Evolutionary conservation across 2,329 filamentous ascomycete genomes (phyloP).

Genomic region (Cadophora sp.): DNA sequence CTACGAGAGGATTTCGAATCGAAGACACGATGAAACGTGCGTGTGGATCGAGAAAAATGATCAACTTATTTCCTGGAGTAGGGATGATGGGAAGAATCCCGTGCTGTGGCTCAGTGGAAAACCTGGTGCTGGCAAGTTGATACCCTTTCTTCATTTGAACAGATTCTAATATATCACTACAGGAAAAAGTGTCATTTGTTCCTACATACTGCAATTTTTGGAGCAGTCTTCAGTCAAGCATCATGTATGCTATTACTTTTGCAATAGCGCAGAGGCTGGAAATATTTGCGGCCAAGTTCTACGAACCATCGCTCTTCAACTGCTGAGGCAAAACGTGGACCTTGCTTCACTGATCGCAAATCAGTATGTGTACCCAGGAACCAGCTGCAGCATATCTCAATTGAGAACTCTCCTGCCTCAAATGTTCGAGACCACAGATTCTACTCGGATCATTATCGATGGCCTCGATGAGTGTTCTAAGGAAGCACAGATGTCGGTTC

Average conservation of each 20-base stretch:
- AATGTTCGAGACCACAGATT: conserved; percentile 6
- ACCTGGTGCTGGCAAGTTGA: not conserved
- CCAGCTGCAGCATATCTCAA: conserved; percentile 22
- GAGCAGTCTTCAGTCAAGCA: not conserved
- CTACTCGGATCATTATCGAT: conserved; percentile 25
- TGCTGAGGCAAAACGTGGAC: conserved; percentile 20
- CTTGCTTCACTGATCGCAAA: conserved; percentile 22
- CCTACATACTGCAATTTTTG: not conserved
- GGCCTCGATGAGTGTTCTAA: conserved; percentile 21
- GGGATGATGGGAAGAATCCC: not conserved
- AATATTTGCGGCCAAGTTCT: conserved; percentile 22
- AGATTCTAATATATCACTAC: not conserved
- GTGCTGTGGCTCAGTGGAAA: not conserved
- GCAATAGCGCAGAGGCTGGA: conserved; percentile 22
- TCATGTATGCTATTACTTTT: conserved; percentile 28
- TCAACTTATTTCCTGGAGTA: not conserved
- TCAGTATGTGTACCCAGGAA: conserved; percentile 16
- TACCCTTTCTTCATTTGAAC: not conserved
- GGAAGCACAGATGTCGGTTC: not conserved
- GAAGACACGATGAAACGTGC: not conserved
- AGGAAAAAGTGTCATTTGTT: not conserved
- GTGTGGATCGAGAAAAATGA: not conserved
- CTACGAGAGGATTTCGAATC: not conserved
- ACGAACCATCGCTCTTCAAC: conserved; percentile 18
- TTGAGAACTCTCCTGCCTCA: conserved; percentile 20